These are phyloP conservation scores for Vaucheria bursata DNA, from an alignment of 352 stramenopile genomes.

Conservation along the genomic window DNA sequence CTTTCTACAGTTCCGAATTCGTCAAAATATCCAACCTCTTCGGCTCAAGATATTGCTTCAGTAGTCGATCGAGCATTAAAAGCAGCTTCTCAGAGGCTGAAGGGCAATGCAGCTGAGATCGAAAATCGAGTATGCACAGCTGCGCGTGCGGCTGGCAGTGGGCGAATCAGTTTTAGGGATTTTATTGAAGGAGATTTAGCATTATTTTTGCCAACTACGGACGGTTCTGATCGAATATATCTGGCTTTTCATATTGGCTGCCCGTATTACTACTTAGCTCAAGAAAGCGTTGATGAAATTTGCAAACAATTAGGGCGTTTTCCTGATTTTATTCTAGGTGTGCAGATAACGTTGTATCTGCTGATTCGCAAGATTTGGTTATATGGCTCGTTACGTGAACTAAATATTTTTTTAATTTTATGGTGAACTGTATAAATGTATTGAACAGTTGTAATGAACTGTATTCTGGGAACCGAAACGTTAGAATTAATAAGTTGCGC, in stretches of 20 bases:
- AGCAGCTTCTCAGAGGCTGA: neutral
- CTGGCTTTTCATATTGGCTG: constrained; percentile 35
- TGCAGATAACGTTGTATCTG: constrained; percentile 23
- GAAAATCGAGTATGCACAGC: neutral
- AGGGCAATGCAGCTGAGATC: neutral
- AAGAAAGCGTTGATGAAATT: constrained; percentile 23
- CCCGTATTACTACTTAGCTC: constrained; percentile 31
- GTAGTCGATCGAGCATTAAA: neutral
- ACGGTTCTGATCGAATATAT: constrained; percentile 2
- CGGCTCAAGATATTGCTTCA: neutral
- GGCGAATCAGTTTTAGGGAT: neutral
- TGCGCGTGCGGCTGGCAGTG: neutral
- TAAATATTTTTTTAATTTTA: no score
- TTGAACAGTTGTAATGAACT: no score
- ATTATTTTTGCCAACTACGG: constrained; percentile 24
- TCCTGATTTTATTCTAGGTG: constrained; percentile 26
- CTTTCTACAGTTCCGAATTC: neutral
- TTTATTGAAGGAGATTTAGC: constrained; percentile 20
- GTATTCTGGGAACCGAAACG: no score
- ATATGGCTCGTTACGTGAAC: no score
- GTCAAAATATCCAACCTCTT: neutral
- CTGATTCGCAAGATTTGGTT: no score
- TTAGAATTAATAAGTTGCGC: no score
- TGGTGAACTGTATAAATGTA: no score
- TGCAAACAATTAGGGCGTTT: constrained; percentile 15